phyloP scores from a whole-genome alignment of 2,329 filamentous ascomycete species.

The Curvularia sp. region DNA sequence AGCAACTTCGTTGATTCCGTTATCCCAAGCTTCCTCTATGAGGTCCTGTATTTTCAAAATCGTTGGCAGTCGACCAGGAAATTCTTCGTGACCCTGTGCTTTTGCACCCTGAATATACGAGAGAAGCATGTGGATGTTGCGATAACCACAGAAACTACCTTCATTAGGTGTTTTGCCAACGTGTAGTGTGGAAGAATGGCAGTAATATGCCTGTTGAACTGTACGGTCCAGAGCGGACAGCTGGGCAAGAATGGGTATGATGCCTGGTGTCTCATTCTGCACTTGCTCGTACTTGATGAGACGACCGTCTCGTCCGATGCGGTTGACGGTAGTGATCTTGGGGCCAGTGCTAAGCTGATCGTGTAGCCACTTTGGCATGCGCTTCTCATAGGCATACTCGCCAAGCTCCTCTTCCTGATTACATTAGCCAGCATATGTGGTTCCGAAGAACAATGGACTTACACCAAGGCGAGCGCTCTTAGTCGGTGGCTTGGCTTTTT shows the following conservation, averaged over 20 bases:
- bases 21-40: constrained; percentile 89
- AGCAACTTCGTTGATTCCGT: constrained; percentile 77
- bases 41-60: constrained; percentile 84
- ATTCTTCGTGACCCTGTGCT: constrained; percentile 64
- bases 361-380: constrained; percentile 55
- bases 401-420: constrained; percentile 54
- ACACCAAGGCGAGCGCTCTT: constrained; percentile 47
- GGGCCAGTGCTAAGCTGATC: constrained; percentile 52
- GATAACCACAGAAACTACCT: constrained; percentile 92
- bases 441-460: constrained; percentile 19
- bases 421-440: constrained; percentile 21
- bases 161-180: constrained; percentile 81
- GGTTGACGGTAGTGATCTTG: constrained; percentile 49
- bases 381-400: constrained; percentile 56
- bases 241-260: constrained; percentile 56
- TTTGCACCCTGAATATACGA: constrained; percentile 74
- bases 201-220: constrained; percentile 78
- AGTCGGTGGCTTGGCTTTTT: constrained; percentile 37
- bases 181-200: constrained; percentile 76
- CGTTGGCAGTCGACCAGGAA: constrained; percentile 69
- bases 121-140: constrained; percentile 90
- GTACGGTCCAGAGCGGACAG: constrained; percentile 64
- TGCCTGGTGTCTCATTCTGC: constrained; percentile 55
- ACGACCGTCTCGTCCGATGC: constrained; percentile 52
- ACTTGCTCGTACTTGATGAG: constrained; percentile 52